Evolutionary conservation across 2,329 filamentous ascomycete species (phyloP).

Genomic region (Blastomyces parvus): DNA sequence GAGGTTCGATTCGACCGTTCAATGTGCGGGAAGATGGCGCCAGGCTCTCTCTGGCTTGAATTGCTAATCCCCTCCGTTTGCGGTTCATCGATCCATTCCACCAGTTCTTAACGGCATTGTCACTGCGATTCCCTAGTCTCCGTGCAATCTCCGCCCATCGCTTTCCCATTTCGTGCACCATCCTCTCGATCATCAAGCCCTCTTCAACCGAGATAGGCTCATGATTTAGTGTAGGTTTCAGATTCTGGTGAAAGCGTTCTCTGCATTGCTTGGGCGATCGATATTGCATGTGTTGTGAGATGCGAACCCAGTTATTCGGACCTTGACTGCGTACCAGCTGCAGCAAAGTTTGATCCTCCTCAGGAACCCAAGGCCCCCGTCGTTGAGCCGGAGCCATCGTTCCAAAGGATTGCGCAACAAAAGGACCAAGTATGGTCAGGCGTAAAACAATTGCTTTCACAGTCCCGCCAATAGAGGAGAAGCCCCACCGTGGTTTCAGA

Average conservation of each 20-base stretch:
- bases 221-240: slow-evolving; percentile 67
- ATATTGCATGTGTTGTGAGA: slow-evolving; percentile 63
- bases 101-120: slow-evolving; percentile 97
- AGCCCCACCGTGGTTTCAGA: background rate
- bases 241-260: slow-evolving; percentile 87
- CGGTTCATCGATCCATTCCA: slow-evolving; percentile 92
- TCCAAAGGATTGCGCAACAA: slow-evolving; percentile 5
- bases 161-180: slow-evolving; percentile 71
- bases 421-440: background rate
- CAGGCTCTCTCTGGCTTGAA: slow-evolving; percentile 30
- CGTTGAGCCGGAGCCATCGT: slow-evolving; percentile 47
- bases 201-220: slow-evolving; percentile 63
- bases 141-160: slow-evolving; percentile 90
- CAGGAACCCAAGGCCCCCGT: slow-evolving; percentile 73
- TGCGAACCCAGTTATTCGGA: slow-evolving; percentile 81
- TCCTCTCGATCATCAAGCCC: slow-evolving; percentile 61
- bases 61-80: slow-evolving; percentile 44
- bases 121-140: slow-evolving; percentile 70
- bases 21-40: slow-evolving; percentile 23
- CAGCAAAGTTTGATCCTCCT: slow-evolving; percentile 63
- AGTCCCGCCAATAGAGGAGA: slow-evolving; percentile 1
- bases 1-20: slow-evolving; percentile 31
- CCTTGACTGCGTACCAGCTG: slow-evolving; percentile 62
- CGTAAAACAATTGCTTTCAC: background rate
- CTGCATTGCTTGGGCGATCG: slow-evolving; percentile 90